phyloP scores from a whole-genome alignment of 257 asterid species.

The Rauvolfia tetraphylla region DNA sequence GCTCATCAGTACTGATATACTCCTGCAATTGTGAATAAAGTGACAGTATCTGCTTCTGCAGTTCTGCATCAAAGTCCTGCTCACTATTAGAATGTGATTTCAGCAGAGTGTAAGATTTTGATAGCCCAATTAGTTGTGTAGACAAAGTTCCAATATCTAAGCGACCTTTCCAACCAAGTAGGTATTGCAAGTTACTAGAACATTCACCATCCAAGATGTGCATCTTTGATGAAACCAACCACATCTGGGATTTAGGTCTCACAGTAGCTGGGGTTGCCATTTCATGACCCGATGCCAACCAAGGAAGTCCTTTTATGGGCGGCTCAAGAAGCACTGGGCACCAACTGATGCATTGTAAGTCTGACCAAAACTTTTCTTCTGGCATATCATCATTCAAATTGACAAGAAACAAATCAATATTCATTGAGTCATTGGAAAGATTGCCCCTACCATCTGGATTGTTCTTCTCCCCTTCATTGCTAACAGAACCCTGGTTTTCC shows the following conservation, averaged over 20 bases:
- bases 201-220: constrained; percentile 80
- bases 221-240: constrained; percentile 75
- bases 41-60: constrained; percentile 59
- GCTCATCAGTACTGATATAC: constrained; percentile 46
- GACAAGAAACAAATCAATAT: constrained; percentile 37
- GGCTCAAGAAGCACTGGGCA: constrained; percentile 81
- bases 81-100: constrained; percentile 27
- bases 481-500: constrained; percentile 39
- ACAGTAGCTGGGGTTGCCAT: constrained; percentile 66
- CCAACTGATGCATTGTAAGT: constrained; percentile 64
- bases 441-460: constrained; percentile 35
- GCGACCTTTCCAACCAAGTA: constrained; percentile 83
- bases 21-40: constrained; percentile 77
- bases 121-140: constrained; percentile 67
- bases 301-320: constrained; percentile 68
- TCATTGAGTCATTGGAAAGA: constrained; percentile 33
- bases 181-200: constrained; percentile 49
- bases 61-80: constrained; percentile 39
- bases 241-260: constrained; percentile 83
- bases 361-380: constrained; percentile 67
- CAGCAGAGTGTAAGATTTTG: constrained; percentile 47
- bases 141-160: constrained; percentile 49
- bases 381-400: constrained; percentile 59
- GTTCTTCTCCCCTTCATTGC: constrained; percentile 34
- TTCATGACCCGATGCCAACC: constrained; percentile 49